These are phyloP conservation scores for Pleurozium schreberi DNA, from an alignment of 225 moss, liverwort and hornwort species.

Conservation along the genomic window DNA sequence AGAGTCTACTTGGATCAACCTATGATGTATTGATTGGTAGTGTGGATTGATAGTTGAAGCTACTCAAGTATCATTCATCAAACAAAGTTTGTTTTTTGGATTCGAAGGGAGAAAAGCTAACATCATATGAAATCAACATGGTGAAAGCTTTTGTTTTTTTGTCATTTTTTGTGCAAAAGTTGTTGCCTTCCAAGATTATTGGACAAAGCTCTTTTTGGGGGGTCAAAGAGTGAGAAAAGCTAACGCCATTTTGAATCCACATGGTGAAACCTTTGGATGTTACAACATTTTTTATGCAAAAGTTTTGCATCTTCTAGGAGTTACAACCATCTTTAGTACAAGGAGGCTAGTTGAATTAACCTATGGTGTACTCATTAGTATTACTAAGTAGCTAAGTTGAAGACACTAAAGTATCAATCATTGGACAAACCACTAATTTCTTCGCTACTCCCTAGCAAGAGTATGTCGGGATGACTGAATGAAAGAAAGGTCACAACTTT, in stretches of 20 bases:
- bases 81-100: fast-evolving
- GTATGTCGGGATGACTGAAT: fast-evolving
- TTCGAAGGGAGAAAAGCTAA: not conserved
- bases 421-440: not conserved
- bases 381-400: not conserved
- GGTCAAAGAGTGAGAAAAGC: fast-evolving
- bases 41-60: not conserved
- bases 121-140: not conserved
- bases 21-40: not conserved
- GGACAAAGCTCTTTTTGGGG: not conserved
- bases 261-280: too few species aligned
- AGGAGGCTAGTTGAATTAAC: not conserved
- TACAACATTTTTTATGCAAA: not conserved
- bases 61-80: not conserved
- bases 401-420: fast-evolving
- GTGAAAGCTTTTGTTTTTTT: not conserved
- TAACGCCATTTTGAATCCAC: not conserved
- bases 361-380: fast-evolving
- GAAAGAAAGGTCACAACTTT: not conserved
- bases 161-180: too few species aligned
- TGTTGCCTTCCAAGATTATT: fast-evolving
- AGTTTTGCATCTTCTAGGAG: fast-evolving
- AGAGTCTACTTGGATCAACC: not conserved
- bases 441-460: not conserved
- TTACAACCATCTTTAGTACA: fast-evolving